Base-by-base conservation (phyloP, 2,329 filamentous ascomycete genomes). In the Ophiostoma himal-ulmi region DNA sequence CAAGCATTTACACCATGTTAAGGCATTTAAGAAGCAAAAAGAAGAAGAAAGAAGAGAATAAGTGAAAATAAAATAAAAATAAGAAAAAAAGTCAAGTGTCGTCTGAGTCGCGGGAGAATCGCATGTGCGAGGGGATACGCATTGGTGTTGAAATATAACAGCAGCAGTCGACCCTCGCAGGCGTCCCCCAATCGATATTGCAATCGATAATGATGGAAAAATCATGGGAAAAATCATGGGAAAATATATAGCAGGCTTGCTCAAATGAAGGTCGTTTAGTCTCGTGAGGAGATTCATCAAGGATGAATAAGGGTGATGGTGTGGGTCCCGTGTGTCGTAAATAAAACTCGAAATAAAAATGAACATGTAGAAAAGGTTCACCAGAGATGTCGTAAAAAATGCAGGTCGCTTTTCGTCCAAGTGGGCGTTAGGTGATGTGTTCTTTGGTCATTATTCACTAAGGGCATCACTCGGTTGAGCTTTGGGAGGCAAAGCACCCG, bases 1-100 rank as follows among this genome's bases (percentile, higher is more conserved):
- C 70, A 75, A 64, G 72, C 73, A 71, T 75, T 71, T 74, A 73
- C 70, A 74, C 74, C 74, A 69, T 74, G 41, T 73, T 71, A 69
- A 70, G 74, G 73, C 73, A 72, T 73, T 72, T 73, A 68, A 60
- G 66, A 67, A 68, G 68, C 44, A 70, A 48, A 66, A 48, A 68
- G 67, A 52, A 54, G 17, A 54, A 67, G 41, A 34, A 7, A 44
- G 22, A 68, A 69, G 20, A n/a, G 34, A n/a, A 44, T 1, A 17
- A 17, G 2, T 62, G 68, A 36, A 70, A 48, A 68, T 48, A 67
- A 67, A 52, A 44, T 13, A 60, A 67, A 68, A 68, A 62, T 44
- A 62, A 2, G 20, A 36, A 67, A 52, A 34, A 6, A 48, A 66
- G 60, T 34, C 4, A 26, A n/a, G n/a, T 17, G 69, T 64, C 52